Evolutionary conservation across 805 yeast species (phyloP), one percentile per base, ranked within the genome.

Genomic region (Monosporozyma siamensis): DNA sequence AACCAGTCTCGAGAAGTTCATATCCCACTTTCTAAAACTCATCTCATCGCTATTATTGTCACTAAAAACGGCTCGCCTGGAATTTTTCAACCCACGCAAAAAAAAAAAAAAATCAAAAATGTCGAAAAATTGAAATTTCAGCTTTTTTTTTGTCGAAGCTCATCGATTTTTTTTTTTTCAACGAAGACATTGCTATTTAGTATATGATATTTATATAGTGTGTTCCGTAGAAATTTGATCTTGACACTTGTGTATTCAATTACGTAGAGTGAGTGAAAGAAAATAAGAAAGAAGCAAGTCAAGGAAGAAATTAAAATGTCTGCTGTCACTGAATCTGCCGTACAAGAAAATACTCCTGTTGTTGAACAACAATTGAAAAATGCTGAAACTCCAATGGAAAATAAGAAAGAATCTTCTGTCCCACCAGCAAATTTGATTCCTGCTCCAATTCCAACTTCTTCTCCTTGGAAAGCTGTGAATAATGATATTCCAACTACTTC

Each of bases 401-500:
- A 50, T 8, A 49, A 46, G 40, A 18, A 32, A 20, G 35, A 32
- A 18, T 7, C 35, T 32, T 18, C 35, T 20, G 22, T 18, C n/a
- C 34, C 43, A 35, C 44, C 47, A 37, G 44, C 40, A 14, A 45
- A 43, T n/a, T 48, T 58, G 45, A 50, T 61, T 25, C 62, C 62
- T 15, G 65, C 65, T 38, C 64, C 65, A n/a, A 40, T 59, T 35
- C 65, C 65, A 41, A 53, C 56, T 17, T 48, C 50, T 12, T 58
- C 63, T 8, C 63, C 65, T 34, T 61, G 65, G 65, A 57, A 57
- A 40, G 41, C 57, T 21, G 52, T 55, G 20, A 37, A 52, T 3
- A 42, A 45, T n/a, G 54, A 49, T n/a, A 47, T 53, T 34, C 58
- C 58, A 8, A 48, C 55, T 5, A 45, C 61, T 6, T 41, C 39